Percentiles rank a stretch among this genome's conserved stretches.
Evolutionary conservation across 139 green algal species (phyloP).

Genomic region (Nannochloris sp.): DNA sequence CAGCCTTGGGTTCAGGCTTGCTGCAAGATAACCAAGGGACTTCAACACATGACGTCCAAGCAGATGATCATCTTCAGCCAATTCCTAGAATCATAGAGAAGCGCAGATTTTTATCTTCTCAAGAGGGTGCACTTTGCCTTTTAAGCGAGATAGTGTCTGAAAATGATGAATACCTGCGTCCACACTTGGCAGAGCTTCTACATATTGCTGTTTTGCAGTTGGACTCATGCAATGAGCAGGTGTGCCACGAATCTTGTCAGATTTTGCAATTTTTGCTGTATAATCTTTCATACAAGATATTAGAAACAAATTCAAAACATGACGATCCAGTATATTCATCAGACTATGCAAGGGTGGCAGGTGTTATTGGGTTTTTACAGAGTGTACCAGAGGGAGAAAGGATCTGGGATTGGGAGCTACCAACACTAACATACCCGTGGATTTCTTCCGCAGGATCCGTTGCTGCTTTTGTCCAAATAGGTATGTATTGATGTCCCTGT

Average conservation of each 20-base stretch:
- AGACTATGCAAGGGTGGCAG: slow-evolving; percentile 33
- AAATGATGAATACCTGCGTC: slow-evolving; percentile 75
- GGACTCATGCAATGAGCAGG: slow-evolving; percentile 2
- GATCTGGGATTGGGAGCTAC: slow-evolving; percentile 68
- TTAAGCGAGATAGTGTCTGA: slow-evolving; percentile 82
- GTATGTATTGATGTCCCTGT: neutral
- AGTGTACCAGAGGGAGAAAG: slow-evolving; percentile 45
- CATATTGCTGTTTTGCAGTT: slow-evolving; percentile 43
- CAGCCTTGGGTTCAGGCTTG: neutral
- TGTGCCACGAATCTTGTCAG: slow-evolving; percentile 29
- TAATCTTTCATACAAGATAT: slow-evolving; percentile 38
- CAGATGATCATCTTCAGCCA: neutral
- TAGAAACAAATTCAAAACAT: slow-evolving; percentile 23
- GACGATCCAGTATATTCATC: neutral
- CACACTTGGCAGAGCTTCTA: slow-evolving; percentile 71
- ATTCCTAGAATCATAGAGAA: neutral
- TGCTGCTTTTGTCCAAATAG: slow-evolving; percentile 34
- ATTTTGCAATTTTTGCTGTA: slow-evolving; percentile 77
- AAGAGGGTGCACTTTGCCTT: slow-evolving; percentile 83
- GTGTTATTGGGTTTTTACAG: slow-evolving; percentile 70
- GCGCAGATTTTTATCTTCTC: slow-evolving; percentile 38
- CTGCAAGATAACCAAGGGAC: neutral
- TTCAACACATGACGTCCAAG: too few species aligned
- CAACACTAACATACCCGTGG: slow-evolving; percentile 20
- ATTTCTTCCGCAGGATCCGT: slow-evolving; percentile 28